A percentile compares a stretch with the other conserved stretches of the same genome.
Conservation (phyloP, 2,329 filamentous ascomycete genomes). For the Fusarium musae region DNA sequence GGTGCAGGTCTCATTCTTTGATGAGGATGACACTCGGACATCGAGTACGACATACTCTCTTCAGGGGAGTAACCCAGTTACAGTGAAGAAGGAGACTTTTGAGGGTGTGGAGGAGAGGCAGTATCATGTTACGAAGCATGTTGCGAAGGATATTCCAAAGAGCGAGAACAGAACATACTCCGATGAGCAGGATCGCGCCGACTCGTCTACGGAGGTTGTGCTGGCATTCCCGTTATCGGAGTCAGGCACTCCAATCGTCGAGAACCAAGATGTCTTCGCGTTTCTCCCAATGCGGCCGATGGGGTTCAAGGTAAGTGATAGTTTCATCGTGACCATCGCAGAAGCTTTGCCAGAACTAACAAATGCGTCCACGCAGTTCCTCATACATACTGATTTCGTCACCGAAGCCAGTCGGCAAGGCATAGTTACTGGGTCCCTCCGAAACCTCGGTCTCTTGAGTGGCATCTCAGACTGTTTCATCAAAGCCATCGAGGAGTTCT, state of each 20-base stretch:
- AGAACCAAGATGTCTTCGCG: constrained; percentile 56
- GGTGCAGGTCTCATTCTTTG: constrained; percentile 48
- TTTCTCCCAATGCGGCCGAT: constrained; percentile 58
- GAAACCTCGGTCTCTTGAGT: constrained; percentile 52
- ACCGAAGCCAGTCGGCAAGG: constrained; percentile 58
- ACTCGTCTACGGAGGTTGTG: constrained; percentile 50
- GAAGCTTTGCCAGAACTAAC: background rate
- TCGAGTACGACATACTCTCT: constrained; percentile 22
- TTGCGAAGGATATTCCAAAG: constrained; percentile 43
- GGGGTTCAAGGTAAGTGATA: constrained; percentile 54
- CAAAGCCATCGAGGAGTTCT: constrained; percentile 53
- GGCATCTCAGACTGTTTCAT: constrained; percentile 54
- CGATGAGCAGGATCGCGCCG: constrained; percentile 38
- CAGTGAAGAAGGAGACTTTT: constrained; percentile 4
- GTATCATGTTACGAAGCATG: constrained; percentile 46
- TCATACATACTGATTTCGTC: constrained; percentile 63
- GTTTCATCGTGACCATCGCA: too few relatives aligned
- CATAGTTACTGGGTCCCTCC: constrained; percentile 49
- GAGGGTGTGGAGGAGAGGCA: constrained; percentile 11
- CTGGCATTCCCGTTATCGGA: constrained; percentile 58
- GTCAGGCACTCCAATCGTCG: constrained; percentile 47
- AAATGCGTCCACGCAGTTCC: constrained; percentile 47
- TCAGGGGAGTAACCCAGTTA: constrained; percentile 5
- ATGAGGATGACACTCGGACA: constrained; percentile 18
- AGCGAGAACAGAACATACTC: constrained; percentile 52